These are phyloP conservation scores for Colletotrichum sp. DNA, from an alignment of 2,329 filamentous ascomycete genomes.

Conservation along the genomic window DNA sequence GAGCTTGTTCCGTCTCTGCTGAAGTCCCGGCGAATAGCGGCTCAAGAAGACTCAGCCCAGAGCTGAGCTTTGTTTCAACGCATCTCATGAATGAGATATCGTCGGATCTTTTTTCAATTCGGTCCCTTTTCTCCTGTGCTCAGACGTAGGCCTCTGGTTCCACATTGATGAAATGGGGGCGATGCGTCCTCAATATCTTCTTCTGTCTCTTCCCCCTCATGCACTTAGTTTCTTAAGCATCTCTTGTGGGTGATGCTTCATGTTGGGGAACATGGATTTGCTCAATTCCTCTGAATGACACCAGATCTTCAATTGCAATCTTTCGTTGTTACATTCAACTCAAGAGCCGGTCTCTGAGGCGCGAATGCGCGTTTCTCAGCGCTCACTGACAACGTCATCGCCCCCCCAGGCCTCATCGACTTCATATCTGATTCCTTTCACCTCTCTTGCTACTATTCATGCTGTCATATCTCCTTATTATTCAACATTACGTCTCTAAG, in stretches of 20 bases:
- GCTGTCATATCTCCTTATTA: too few relatives aligned
- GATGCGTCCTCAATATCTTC: background rate
- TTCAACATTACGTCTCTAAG: background rate
- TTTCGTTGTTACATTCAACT: background rate
- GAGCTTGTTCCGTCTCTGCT: conserved; percentile 12
- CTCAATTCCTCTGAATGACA: background rate
- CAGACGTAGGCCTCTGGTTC: background rate
- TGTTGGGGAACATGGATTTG: background rate
- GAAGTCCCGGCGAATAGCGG: background rate
- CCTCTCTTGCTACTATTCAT: background rate
- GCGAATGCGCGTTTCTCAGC: background rate
- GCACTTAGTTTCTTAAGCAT: background rate
- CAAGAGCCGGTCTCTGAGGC: background rate
- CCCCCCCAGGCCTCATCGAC: background rate
- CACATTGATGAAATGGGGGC: background rate
- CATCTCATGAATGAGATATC: background rate
- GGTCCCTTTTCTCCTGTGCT: background rate
- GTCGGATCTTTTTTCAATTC: background rate
- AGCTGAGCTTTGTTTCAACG: conserved; percentile 18
- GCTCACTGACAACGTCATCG: background rate
- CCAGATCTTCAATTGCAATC: background rate
- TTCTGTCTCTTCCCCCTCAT: background rate
- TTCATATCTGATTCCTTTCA: background rate
- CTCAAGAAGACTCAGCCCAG: background rate
- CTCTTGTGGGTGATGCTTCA: background rate